Base-by-base conservation (phyloP, 2,329 filamentous ascomycete species). In the Aureobasidium subglaciale region DNA sequence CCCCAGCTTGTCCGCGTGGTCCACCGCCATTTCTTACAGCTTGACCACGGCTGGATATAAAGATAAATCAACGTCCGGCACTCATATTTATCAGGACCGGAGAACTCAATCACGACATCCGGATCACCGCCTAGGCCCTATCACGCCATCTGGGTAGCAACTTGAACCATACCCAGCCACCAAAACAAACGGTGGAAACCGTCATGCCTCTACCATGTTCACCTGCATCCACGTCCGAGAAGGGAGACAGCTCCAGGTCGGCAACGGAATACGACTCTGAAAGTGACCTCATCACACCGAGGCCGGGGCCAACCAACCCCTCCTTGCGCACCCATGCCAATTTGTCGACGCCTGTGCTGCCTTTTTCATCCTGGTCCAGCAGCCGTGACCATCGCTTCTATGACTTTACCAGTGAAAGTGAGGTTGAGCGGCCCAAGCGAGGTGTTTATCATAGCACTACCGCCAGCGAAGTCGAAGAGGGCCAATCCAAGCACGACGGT, bases 201-300 rank as follows among this genome's bases (percentile, higher is more conserved):
- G 41, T 6, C 42, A 63, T 60, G 59, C 64, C 64, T 43, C 55
- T 65, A 22, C 66, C 66, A 37, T 68, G 66, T 57, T 67, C 66
- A 9, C 66, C 66, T 24, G 67, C 65, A 42, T 66, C 63, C 52
- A 64, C 63, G 45, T 68, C 65, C 24, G 61, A 64, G 18, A 62
- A 37, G 18, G 56, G 56, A 35, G 59, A 59, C 37, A 58, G 62
- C 50, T 59, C 61, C 20, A 59, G 61, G 43, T 60, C 59, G 5
- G 56, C 61, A 41, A 59, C 61, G 30, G 64, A 62, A 24, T 58
- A 38, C 9, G 65, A 68, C 24, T 65, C 64, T 15, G 66, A 67
- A 49, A 63, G 64, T 49, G 63, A 61, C 27, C 63, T 68, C 16
- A 67, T 64, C 29, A 69, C 67, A 16, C 67, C 67, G 18, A 61